Evolutionary conservation across 345 rosid genomes (phyloP).

Genomic region (Salix purpurea): DNA sequence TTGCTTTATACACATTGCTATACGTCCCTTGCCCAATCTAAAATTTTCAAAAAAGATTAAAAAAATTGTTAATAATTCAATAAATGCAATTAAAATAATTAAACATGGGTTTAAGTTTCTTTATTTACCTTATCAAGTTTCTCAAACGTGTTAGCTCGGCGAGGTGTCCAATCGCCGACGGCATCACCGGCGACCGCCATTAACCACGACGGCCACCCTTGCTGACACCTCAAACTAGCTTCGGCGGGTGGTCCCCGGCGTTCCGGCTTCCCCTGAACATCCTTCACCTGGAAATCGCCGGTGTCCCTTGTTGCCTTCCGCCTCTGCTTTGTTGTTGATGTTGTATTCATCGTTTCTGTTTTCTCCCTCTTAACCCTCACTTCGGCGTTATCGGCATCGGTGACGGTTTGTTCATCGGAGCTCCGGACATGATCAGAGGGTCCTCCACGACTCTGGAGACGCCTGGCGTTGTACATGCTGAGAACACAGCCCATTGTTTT

Average conservation of each 20-base stretch:
- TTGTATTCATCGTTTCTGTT: neutral
- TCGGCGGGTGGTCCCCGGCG: slow-evolving; percentile 26
- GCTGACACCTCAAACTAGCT: slow-evolving; percentile 27
- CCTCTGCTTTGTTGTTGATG: slow-evolving; percentile 7
- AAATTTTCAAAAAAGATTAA: neutral
- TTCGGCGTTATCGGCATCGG: slow-evolving; percentile 22
- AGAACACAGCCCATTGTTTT: slow-evolving; percentile 61
- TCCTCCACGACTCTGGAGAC: slow-evolving; percentile 24
- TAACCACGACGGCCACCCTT: slow-evolving; percentile 85
- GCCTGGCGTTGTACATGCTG: slow-evolving; percentile 33
- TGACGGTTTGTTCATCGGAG: slow-evolving; percentile 25
- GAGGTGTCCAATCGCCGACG: slow-evolving; percentile 69
- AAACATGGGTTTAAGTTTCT: neutral
- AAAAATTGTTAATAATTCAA: neutral
- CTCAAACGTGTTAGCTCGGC: slow-evolving; percentile 72
- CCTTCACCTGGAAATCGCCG: slow-evolving; percentile 35
- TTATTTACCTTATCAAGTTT: slow-evolving; percentile 73
- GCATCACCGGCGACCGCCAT: slow-evolving; percentile 72
- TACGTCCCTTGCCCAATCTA: slow-evolving; percentile 97
- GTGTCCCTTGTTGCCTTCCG: slow-evolving; percentile 30
- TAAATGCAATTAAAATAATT: neutral
- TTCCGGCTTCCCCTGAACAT: slow-evolving; percentile 25
- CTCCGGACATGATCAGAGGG: slow-evolving; percentile 28
- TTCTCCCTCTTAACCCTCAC: slow-evolving; percentile 25
- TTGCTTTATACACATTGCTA: slow-evolving; percentile 90